Conservation (phyloP, 1,284 basidiomycete species). For the Fomitopsis betulina region DNA sequence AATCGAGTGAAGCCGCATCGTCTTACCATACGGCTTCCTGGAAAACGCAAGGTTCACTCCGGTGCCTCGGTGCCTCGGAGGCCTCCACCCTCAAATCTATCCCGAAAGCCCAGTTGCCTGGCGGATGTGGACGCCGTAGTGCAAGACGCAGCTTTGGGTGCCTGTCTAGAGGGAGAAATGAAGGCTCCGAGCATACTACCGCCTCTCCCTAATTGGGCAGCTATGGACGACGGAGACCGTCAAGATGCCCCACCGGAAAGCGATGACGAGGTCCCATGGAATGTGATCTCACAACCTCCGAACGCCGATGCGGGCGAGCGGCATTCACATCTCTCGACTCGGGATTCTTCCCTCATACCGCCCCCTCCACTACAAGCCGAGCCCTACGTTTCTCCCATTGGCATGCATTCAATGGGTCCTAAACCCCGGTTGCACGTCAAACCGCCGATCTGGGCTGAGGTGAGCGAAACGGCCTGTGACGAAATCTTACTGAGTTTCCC, state of each 20-base stretch:
- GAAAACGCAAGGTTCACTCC: background rate
- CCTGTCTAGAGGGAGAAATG: background rate
- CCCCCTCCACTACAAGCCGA: background rate
- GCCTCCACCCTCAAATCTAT: background rate
- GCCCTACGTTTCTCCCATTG: background rate
- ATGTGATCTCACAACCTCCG: background rate
- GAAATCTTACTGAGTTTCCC: no score
- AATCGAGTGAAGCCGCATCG: background rate
- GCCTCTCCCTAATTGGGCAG: conserved; percentile 2
- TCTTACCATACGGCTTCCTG: background rate
- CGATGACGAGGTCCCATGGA: conserved; percentile 15
- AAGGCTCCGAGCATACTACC: background rate
- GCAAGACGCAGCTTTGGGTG: conserved; percentile 4
- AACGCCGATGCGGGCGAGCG: background rate
- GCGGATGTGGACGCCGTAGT: background rate
- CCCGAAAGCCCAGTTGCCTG: background rate
- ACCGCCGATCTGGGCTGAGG: conserved; percentile 34
- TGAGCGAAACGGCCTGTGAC: conserved; percentile 10
- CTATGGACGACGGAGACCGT: background rate
- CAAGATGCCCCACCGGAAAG: conserved; percentile 13
- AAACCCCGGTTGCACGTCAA: conserved; percentile 2
- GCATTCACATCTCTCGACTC: background rate
- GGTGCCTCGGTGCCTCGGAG: background rate
- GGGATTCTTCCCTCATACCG: background rate
- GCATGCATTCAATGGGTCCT: background rate